phyloP scores from a whole-genome alignment of 768 basidiomycete species.

The Cubamyces sp. region DNA sequence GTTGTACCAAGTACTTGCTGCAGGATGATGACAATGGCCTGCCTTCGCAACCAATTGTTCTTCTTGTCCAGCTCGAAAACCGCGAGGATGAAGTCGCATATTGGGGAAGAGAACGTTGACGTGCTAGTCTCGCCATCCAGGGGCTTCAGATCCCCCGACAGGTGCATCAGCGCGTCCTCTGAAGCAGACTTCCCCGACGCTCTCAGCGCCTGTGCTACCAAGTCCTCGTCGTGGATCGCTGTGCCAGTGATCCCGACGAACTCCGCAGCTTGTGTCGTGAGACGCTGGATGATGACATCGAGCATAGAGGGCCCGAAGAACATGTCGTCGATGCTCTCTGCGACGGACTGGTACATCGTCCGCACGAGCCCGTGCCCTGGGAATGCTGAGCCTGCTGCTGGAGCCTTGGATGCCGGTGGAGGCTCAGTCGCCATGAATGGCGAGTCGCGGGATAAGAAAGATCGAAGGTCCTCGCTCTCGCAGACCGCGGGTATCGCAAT shows the following conservation, averaged over 20 bases:
- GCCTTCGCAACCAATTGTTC: conserved; percentile 94
- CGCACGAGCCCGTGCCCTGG: conserved; percentile 80
- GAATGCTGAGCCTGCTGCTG: conserved; percentile 44
- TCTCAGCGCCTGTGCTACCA: conserved; percentile 79
- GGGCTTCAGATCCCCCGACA: conserved; percentile 78
- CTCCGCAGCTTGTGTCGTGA: conserved; percentile 88
- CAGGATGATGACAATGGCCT: conserved; percentile 94
- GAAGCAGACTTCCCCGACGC: conserved; percentile 66
- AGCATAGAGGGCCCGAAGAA: conserved; percentile 96
- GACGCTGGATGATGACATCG: conserved; percentile 90
- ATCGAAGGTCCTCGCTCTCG: conserved; percentile 78
- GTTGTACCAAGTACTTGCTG: conserved; percentile 96
- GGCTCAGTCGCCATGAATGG: conserved; percentile 71
- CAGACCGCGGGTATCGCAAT: conserved; percentile 76
- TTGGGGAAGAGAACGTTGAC: conserved; percentile 89
- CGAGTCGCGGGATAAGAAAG: conserved; percentile 87
- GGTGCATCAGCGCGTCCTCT: conserved; percentile 70
- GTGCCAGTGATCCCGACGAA: conserved; percentile 83
- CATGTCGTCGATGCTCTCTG: conserved; percentile 96
- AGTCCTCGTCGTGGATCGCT: conserved; percentile 80
- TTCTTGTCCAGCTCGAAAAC: conserved; percentile 95
- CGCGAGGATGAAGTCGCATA: conserved; percentile 91
- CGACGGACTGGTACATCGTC: conserved; percentile 87
- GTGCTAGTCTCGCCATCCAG: conserved; percentile 88
- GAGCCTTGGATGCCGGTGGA: conserved; percentile 42